These are phyloP conservation scores for Epichloe brachyelytri DNA, from an alignment of 2,329 filamentous ascomycete species.

Conservation along the genomic window DNA sequence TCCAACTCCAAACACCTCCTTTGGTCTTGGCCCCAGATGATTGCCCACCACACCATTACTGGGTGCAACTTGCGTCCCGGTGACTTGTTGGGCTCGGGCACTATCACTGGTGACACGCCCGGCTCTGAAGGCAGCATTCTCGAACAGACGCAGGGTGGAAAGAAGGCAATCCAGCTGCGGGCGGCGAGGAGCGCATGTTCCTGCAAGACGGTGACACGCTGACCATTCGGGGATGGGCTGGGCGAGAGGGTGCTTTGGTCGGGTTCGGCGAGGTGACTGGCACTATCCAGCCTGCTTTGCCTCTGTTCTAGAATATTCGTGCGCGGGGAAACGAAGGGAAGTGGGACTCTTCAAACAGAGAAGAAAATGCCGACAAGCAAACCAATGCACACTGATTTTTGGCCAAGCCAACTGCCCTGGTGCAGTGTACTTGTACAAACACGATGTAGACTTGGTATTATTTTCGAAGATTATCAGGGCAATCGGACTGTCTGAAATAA, in stretches of 20 bases:
- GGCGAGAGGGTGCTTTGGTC: conserved; percentile 52
- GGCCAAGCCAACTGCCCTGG: too few relatives aligned
- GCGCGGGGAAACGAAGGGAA: not conserved
- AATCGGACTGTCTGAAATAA: conserved; percentile 41
- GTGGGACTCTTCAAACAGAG: not conserved
- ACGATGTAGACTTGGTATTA: not conserved
- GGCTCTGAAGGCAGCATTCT: conserved; percentile 58
- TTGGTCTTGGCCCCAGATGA: conserved; percentile 75
- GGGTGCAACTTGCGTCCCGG: conserved; percentile 64
- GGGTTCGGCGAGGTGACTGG: conserved; percentile 67
- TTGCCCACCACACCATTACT: conserved; percentile 66
- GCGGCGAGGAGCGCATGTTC: conserved; percentile 57
- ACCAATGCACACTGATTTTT: too few relatives aligned
- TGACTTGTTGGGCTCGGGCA: conserved; percentile 66
- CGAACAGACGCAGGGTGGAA: conserved; percentile 60
- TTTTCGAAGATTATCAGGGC: conserved; percentile 19
- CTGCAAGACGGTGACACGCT: conserved; percentile 63
- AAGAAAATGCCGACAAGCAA: too few relatives aligned
- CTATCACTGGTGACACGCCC: conserved; percentile 51
- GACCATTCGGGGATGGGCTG: conserved; percentile 51
- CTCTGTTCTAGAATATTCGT: conserved; percentile 14
- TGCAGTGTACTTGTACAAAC: too few relatives aligned
- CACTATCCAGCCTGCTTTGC: conserved; percentile 32
- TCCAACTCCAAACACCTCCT: conserved; percentile 38
- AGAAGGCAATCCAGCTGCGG: conserved; percentile 47